Evolutionary conservation across 140 eudicot genomes (phyloP).

Genomic region (Stevia rebaudiana): DNA sequence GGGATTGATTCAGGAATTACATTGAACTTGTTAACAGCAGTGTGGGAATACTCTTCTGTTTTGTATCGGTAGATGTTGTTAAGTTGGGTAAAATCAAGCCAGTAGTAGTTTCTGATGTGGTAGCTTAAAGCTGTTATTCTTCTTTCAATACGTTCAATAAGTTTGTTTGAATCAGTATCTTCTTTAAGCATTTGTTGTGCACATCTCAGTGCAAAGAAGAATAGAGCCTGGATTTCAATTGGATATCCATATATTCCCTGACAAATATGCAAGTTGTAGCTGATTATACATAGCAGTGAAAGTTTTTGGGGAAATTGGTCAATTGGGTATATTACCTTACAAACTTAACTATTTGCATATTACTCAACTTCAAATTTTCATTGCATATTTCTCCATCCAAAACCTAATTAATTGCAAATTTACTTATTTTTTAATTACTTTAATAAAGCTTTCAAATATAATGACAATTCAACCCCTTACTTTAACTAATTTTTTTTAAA

Average conservation of each 20-base stretch:
- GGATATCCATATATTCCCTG: conserved; percentile 46
- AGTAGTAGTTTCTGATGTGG: conserved; percentile 38
- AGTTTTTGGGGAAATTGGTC: too few relatives aligned
- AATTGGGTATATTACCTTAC: too few relatives aligned
- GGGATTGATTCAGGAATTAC: conserved; percentile 43
- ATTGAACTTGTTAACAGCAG: conserved; percentile 42
- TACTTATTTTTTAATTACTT: too few relatives aligned
- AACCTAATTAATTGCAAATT: too few relatives aligned
- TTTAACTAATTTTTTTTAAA: too few relatives aligned
- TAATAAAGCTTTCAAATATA: too few relatives aligned
- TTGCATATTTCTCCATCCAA: too few relatives aligned
- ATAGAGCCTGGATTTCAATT: conserved; percentile 44
- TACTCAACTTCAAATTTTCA: too few relatives aligned
- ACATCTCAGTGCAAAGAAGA: conserved; percentile 38
- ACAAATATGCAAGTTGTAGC: conserved; percentile 16
- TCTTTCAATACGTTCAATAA: conserved; percentile 26
- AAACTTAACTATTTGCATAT: too few relatives aligned
- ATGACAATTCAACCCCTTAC: too few relatives aligned
- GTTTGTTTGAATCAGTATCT: conserved; percentile 19
- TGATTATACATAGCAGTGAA: neutral
- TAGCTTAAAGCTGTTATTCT: conserved; percentile 39
- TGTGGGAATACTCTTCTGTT: conserved; percentile 48
- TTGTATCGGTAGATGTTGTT: conserved; percentile 41
- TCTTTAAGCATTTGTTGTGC: conserved; percentile 36
- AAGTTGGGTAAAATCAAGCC: conserved; percentile 39